A percentile compares a stretch with the other conserved stretches of the same genome.
Conservation (phyloP, 805 yeast genomes). For the Saccharomycopsis malanga region DNA sequence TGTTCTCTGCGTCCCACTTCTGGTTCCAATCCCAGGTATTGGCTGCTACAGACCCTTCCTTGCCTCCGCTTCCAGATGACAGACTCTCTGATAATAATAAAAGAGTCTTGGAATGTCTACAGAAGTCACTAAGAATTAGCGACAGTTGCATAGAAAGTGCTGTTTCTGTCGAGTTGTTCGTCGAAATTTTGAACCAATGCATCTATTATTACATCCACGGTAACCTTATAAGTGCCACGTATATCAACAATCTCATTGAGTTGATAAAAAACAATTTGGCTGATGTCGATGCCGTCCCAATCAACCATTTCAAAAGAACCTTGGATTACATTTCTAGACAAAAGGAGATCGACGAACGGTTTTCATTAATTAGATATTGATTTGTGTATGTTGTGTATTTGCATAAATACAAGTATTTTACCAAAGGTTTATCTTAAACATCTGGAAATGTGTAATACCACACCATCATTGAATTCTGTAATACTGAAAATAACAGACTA, state of each 20-base stretch:
- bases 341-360: constrained; percentile 61
- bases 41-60: constrained; percentile 40
- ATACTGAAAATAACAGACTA: too few relatives aligned
- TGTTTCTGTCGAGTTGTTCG: constrained; percentile 72
- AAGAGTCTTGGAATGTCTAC: constrained; percentile 85
- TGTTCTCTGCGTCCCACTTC: constrained; percentile 78
- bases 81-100: constrained; percentile 36
- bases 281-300: constrained; percentile 33
- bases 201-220: constrained; percentile 82
- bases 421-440: too few relatives aligned
- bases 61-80: constrained; percentile 42
- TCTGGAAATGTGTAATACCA: too few relatives aligned
- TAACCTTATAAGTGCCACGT: constrained; percentile 61
- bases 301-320: constrained; percentile 62
- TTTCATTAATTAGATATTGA: constrained; percentile 38
- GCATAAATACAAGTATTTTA: too few relatives aligned
- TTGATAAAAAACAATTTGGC: constrained; percentile 60
- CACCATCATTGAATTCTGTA: too few relatives aligned
- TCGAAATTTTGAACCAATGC: constrained; percentile 83
- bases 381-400: too few relatives aligned
- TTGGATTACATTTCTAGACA: constrained; percentile 64
- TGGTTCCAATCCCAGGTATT: constrained; percentile 40
- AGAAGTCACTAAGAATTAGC: constrained; percentile 80
- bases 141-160: constrained; percentile 85
- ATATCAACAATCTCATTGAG: constrained; percentile 81